A percentile compares a stretch with the other conserved stretches of the same genome.
Conservation (phyloP, 805 yeast genomes). For the Alloascoidea hylecoeti region DNA sequence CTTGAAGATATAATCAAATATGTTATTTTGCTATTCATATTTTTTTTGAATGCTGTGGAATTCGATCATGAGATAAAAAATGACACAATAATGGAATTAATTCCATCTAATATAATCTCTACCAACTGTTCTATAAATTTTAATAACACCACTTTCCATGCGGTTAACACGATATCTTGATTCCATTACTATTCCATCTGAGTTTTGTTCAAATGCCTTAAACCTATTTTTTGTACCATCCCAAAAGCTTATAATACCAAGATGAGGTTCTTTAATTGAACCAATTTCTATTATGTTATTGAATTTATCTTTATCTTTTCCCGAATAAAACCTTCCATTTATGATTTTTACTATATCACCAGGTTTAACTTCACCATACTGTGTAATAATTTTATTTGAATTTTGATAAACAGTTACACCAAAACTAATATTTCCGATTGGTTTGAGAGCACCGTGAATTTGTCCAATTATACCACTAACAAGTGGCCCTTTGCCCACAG, state of each 20-base stretch:
- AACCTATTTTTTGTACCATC: constrained; percentile 62
- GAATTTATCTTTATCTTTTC: constrained; percentile 38
- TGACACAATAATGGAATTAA: too few relatives aligned
- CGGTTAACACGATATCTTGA: too few relatives aligned
- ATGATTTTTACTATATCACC: constrained; percentile 78
- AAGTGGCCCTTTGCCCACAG: constrained; percentile 8
- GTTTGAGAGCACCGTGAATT: constrained; percentile 26
- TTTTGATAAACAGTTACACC: constrained; percentile 64
- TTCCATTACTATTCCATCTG: too few relatives aligned
- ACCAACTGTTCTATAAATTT: constrained; percentile 70
- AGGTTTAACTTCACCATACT: constrained; percentile 49
- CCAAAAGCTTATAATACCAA: constrained; percentile 54
- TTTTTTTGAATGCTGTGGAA: too few relatives aligned
- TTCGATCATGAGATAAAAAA: too few relatives aligned
- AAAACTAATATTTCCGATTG: constrained; percentile 53
- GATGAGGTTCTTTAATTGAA: constrained; percentile 30
- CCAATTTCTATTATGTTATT: constrained; percentile 46
- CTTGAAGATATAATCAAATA: too few relatives aligned
- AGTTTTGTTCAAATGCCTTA: constrained; percentile 45
- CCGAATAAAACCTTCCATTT: constrained; percentile 61
- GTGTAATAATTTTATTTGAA: constrained; percentile 34
- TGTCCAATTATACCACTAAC: constrained; percentile 23
- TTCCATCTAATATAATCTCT: constrained; percentile 66
- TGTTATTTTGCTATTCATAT: too few relatives aligned
- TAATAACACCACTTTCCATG: constrained; percentile 66